Conservation (phyloP, 1,139 yeast species). For the Hansenula lynferdii region DNA sequence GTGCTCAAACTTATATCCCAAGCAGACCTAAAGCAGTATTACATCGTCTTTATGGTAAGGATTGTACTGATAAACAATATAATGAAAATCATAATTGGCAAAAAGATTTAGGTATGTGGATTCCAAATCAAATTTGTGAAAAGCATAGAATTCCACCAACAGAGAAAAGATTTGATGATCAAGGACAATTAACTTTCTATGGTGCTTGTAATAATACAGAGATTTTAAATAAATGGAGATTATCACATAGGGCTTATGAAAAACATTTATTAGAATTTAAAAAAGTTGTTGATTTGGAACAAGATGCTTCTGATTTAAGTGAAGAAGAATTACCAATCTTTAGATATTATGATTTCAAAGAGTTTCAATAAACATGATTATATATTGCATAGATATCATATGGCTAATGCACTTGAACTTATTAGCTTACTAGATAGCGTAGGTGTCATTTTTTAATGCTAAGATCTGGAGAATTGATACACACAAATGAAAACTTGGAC, state of each 20-base stretch:
- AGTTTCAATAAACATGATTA: constrained; percentile 4
- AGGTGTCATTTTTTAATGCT: too few relatives aligned
- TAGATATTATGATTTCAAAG: constrained; percentile 8
- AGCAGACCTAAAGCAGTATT: constrained; percentile 40
- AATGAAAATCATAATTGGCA: constrained; percentile 26
- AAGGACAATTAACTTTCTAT: constrained; percentile 22
- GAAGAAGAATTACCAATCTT: constrained; percentile 16
- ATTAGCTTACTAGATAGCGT: too few relatives aligned
- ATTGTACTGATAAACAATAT: constrained; percentile 3
- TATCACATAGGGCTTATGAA: constrained; percentile 11
- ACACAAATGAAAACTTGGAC: too few relatives aligned
- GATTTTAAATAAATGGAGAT: constrained; percentile 14
- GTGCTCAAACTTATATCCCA: constrained; percentile 54
- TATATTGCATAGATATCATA: background rate
- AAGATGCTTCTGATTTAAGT: constrained; percentile 14
- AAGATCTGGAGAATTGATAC: too few relatives aligned
- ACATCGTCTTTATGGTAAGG: constrained; percentile 34
- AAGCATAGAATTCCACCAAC: constrained; percentile 18
- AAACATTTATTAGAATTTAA: constrained; percentile 19
- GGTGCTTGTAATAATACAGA: constrained; percentile 26
- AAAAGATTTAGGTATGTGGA: constrained; percentile 36
- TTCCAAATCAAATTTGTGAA: constrained; percentile 19
- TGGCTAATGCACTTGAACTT: too few relatives aligned
- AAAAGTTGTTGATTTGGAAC: constrained; percentile 9
- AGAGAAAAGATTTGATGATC: constrained; percentile 25